Percentiles rank a stretch among this genome's conserved stretches.
These are phyloP conservation scores for Bipolaris victoriae DNA, from an alignment of 2,329 filamentous ascomycete species.

Conservation along the genomic window DNA sequence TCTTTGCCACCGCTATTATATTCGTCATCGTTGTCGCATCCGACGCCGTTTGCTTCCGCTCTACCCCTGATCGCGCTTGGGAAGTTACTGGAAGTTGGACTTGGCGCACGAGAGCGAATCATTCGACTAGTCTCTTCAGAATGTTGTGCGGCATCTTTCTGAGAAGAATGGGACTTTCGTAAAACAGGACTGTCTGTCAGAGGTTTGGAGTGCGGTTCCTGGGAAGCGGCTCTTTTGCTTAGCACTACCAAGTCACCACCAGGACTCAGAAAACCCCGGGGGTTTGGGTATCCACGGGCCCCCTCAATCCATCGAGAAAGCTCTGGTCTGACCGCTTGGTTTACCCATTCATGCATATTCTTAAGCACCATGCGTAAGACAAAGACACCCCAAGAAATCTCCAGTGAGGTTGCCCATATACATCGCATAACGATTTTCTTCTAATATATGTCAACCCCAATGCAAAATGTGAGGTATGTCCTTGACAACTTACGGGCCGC, in stretches of 20 bases:
- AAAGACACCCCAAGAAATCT: constrained; percentile 23
- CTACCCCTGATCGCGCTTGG: too few relatives aligned
- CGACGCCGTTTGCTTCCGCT: not conserved
- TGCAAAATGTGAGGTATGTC: too few relatives aligned
- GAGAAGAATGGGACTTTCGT: too few relatives aligned
- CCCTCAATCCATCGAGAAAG: not conserved
- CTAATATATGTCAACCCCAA: not conserved
- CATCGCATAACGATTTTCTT: constrained; percentile 14
- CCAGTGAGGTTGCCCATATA: constrained; percentile 24
- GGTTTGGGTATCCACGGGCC: not conserved
- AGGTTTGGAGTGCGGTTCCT: not conserved
- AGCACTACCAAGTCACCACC: not conserved
- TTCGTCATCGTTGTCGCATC: too few relatives aligned
- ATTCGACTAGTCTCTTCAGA: not conserved
- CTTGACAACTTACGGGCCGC: constrained; percentile 7
- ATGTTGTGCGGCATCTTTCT: too few relatives aligned
- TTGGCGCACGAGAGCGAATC: not conserved
- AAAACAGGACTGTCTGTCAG: not conserved
- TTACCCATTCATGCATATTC: constrained; percentile 21
- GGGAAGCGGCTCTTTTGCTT: not conserved
- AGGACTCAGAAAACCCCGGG: not conserved
- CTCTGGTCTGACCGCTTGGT: not conserved
- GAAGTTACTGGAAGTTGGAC: not conserved
- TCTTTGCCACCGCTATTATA: too few relatives aligned
- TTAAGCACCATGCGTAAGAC: constrained; percentile 16